Evolutionary conservation across 2,329 filamentous ascomycete genomes (phyloP).

Genomic region (Clarireedia paspali): DNA sequence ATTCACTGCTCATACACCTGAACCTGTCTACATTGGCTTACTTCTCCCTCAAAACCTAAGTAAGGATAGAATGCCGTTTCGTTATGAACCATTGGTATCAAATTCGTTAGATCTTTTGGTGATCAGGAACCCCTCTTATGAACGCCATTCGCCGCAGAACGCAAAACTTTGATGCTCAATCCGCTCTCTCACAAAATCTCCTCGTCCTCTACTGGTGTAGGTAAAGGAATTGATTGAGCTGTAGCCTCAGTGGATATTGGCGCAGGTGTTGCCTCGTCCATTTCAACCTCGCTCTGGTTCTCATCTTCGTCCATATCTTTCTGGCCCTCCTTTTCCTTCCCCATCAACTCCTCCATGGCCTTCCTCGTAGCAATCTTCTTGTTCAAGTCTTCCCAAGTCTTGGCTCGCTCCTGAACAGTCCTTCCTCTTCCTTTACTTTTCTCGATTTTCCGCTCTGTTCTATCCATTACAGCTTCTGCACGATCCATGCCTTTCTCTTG

Average conservation of each 20-base stretch:
- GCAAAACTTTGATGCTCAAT: constrained; percentile 8
- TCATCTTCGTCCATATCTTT: constrained; percentile 12
- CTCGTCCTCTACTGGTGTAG: constrained; percentile 16
- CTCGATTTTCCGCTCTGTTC: constrained; percentile 47
- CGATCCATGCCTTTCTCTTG: constrained; percentile 51
- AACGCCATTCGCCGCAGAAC: constrained; percentile 18
- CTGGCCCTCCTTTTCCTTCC: constrained; percentile 17
- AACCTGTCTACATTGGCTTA: background rate
- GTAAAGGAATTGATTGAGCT: constrained; percentile 7
- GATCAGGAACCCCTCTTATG: background rate
- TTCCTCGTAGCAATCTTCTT: constrained; percentile 29
- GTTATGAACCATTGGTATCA: constrained; percentile 18
- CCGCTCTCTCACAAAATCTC: constrained; percentile 19
- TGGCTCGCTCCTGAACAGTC: constrained; percentile 41
- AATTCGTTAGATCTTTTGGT: constrained; percentile 5
- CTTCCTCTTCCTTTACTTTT: constrained; percentile 44
- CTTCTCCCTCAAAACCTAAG: background rate
- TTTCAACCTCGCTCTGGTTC: constrained; percentile 2
- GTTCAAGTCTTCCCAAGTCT: constrained; percentile 54
- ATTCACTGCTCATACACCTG: background rate
- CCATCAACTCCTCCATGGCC: constrained; percentile 19
- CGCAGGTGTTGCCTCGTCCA: constrained; percentile 6
- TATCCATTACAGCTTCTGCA: constrained; percentile 52
- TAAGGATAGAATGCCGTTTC: background rate
- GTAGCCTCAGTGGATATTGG: background rate